Evolutionary conservation across 2,329 filamentous ascomycete species (phyloP).

Genomic region (Dactylellina cionopaga): DNA sequence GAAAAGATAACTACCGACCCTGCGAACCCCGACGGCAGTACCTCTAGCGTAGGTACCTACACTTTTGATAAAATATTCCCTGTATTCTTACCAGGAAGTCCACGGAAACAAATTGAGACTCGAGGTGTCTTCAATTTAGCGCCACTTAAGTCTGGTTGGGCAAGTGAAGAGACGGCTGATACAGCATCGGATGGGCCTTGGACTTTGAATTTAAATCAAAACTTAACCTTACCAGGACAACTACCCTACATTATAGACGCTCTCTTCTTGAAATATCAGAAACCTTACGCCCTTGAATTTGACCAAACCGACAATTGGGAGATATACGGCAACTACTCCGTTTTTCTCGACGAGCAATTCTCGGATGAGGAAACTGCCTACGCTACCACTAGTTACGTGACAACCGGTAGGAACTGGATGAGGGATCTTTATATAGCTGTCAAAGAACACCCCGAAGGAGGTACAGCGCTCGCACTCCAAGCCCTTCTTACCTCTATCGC

Average conservation of each 20-base stretch:
- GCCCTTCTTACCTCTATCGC: conserved; percentile 16
- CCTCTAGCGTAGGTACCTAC: not conserved
- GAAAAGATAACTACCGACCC: not conserved
- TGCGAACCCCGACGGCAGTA: not conserved
- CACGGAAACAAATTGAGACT: not conserved
- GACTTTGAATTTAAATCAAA: not conserved
- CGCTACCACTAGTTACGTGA: not conserved
- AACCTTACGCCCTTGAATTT: not conserved
- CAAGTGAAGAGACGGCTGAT: not conserved
- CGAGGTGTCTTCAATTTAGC: not conserved
- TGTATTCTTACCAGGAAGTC: not conserved
- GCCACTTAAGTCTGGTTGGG: not conserved
- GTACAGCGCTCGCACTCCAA: conserved; percentile 14
- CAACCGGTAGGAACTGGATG: conserved; percentile 8
- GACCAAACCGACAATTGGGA: not conserved
- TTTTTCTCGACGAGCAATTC: not conserved
- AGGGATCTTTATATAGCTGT: conserved; percentile 5
- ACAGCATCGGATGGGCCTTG: not conserved
- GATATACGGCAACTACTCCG: conserved; percentile 5
- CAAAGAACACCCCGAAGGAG: conserved; percentile 11
- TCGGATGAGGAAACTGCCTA: not conserved
- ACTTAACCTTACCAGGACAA: not conserved
- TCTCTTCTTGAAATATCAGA: conserved; percentile 7
- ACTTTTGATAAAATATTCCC: not conserved
- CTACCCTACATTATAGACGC: not conserved